phyloP scores from a whole-genome alignment of 495 filamentous ascomycete genomes.

The Annulohypoxylon bovei region DNA sequence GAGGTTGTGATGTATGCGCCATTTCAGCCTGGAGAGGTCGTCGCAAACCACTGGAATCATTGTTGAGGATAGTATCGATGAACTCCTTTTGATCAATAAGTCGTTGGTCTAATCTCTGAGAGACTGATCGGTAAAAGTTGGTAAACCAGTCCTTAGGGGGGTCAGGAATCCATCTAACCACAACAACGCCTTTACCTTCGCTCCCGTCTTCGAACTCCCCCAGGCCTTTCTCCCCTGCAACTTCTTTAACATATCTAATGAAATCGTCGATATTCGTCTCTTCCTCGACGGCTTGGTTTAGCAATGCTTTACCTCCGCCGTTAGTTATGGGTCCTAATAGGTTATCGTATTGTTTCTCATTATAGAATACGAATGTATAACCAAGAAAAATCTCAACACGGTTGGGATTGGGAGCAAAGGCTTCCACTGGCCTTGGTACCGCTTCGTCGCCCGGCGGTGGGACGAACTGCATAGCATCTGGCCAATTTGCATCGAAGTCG shows the following conservation, averaged over 20 bases:
- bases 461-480: conserved; percentile 73
- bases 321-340: conserved; percentile 76
- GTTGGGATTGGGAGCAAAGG: conserved; percentile 73
- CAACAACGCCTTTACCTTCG: conserved; percentile 74
- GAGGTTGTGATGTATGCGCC: conserved; percentile 19
- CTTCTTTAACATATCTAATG: conserved; percentile 76
- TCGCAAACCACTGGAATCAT: conserved; percentile 75
- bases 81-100: conserved; percentile 93
- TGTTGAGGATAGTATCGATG: conserved; percentile 84
- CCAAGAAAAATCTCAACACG: conserved; percentile 82
- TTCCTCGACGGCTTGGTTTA: conserved; percentile 68
- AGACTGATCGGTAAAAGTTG: conserved; percentile 71
- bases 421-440: conserved; percentile 64
- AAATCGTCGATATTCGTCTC: conserved; percentile 80
- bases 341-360: conserved; percentile 79
- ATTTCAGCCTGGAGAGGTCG: conserved; percentile 64
- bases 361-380: conserved; percentile 89
- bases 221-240: conserved; percentile 76
- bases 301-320: conserved; percentile 83
- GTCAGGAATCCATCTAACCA: conserved; percentile 76
- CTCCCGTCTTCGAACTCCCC: conserved; percentile 69
- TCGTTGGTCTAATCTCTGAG: conserved; percentile 76
- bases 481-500: conserved; percentile 87
- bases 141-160: conserved; percentile 76
- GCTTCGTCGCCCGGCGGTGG: conserved; percentile 81